Conservation (phyloP, 441 rosid species). For the Eruca vesicaria region DNA sequence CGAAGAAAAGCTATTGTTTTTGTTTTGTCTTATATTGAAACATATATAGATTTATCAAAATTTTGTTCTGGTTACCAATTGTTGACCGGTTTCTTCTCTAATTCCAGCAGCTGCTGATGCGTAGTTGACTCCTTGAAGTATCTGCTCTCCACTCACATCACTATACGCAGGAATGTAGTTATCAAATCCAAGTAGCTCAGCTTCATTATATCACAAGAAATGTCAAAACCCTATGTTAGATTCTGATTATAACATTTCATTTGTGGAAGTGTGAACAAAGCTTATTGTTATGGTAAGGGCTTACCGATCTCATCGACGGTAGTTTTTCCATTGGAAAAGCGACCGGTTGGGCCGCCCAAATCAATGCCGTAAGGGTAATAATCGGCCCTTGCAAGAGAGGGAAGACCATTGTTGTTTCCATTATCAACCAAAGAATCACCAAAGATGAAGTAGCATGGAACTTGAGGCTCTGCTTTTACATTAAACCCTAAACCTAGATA, state of each 20-base stretch:
- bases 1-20: not conserved
- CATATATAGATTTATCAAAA: not conserved
- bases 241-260: not conserved
- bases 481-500: constrained; percentile 4
- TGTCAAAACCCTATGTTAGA: not conserved
- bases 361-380: constrained; percentile 63
- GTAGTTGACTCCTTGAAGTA: constrained; percentile 21
- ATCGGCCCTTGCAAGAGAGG: constrained; percentile 47
- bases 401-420: constrained; percentile 54
- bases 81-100: not conserved
- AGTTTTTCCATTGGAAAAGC: constrained; percentile 56
- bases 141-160: constrained; percentile 21
- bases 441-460: constrained; percentile 58
- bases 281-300: constrained; percentile 16
- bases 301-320: constrained; percentile 52
- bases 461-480: constrained; percentile 46
- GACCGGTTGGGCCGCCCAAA: constrained; percentile 49
- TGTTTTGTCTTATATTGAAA: not conserved
- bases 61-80: not conserved
- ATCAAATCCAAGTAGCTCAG: constrained; percentile 46
- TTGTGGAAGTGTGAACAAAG: not conserved
- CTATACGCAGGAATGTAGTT: constrained; percentile 45
- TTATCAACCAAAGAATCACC: constrained; percentile 65
- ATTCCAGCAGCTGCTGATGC: not conserved
- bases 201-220: constrained; percentile 28